Evolutionary conservation across 139 green algal genomes (phyloP).

Genomic region (Chloropicon primus): DNA sequence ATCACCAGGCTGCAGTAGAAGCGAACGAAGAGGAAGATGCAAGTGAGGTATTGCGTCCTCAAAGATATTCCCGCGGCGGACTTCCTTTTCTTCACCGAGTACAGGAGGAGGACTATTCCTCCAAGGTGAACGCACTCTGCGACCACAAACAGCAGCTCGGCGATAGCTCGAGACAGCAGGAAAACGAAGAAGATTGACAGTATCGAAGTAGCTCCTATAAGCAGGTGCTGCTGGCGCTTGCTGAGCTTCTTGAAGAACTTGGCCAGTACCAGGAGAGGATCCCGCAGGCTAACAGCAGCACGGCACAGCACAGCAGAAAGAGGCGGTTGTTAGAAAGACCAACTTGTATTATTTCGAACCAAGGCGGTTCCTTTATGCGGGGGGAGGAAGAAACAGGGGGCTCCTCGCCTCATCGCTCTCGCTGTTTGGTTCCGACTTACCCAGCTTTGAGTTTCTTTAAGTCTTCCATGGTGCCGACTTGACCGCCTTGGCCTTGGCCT

Average conservation of each 20-base stretch:
- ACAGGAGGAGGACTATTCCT: constrained; percentile 81
- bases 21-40: constrained; percentile 71
- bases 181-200: neutral
- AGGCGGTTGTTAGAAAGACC: neutral
- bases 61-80: constrained; percentile 66
- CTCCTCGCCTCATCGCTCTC: too few relatives aligned
- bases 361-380: neutral
- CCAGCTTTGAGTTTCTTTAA: neutral
- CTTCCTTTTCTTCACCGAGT: constrained; percentile 81
- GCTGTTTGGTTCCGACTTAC: neutral
- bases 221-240: neutral
- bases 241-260: neutral
- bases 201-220: neutral
- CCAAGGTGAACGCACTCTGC: constrained; percentile 83
- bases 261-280: neutral
- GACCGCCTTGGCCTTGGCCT: too few relatives aligned
- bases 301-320: too few relatives aligned
- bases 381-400: neutral
- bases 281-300: neutral
- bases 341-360: neutral
- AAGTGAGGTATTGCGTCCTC: constrained; percentile 82
- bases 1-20: constrained; percentile 93
- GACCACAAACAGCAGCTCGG: constrained; percentile 89
- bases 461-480: too few relatives aligned
- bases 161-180: neutral